Base-by-base conservation (phyloP, 306 rosid species). In the Rosa persica region DNA sequence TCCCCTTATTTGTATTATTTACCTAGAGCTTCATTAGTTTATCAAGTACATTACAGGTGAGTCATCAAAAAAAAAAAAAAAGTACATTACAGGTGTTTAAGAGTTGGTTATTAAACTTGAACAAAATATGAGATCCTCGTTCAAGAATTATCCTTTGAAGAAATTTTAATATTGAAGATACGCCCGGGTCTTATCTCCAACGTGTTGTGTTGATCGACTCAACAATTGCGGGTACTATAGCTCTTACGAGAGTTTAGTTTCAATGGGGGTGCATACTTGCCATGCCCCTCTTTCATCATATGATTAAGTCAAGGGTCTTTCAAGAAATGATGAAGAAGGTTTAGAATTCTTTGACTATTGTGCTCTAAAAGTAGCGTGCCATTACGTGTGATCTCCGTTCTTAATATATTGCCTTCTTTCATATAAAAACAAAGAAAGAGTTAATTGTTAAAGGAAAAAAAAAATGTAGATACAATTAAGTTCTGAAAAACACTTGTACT, bases 1-100 rank as follows among this genome's bases (percentile, higher is more conserved):
- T 22, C 85, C 81, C 25, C 78, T 61, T 39, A 3, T 2, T 46
- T 61, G 69, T 46, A 30, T 67, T 74, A 27, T 60, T 12, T 74
- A 57, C 12, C 22, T 40, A 25, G 13, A 57, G 16, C 15, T 15
- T 55, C 8, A 38, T 38, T 22, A 6, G 12, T n/a, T 11, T 25
- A 60, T 60, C 19, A 60, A 5, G 16, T 8, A 13, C 4, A 22
- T 3, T 30, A 8, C 43, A 30, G 44, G 23, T 71, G 44, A n/a
- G n/a, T n/a, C n/a, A n/a, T n/a, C n/a, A n/a, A n/a, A n/a, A n/a
- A n/a, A n/a, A n/a, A n/a, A n/a, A n/a, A n/a, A n/a, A n/a, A 60
- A 5, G 16, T 8, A 13, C 4, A 22, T 3, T 30, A 8, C 43
- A 30, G 44, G 23, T 71, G 44, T 5, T 71, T 48, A 48, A 34